Base-by-base conservation (phyloP, 108 stramenopile genomes). In the Conticribra weissflogii region DNA sequence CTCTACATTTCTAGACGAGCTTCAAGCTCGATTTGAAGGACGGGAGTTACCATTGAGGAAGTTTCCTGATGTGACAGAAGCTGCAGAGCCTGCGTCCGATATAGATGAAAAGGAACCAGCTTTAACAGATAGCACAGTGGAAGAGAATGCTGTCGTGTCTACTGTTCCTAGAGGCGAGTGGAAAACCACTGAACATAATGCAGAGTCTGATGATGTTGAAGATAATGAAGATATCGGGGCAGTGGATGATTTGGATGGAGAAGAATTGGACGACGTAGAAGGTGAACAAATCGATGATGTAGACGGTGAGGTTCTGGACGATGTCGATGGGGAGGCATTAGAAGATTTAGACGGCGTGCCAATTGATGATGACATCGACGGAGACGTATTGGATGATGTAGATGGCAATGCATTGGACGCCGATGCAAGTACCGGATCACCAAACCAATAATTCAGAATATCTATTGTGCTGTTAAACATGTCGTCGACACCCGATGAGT, bases 21-120 rank as follows among this genome's bases (percentile, higher is more conserved):
- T 94, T 9, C 79, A 91, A 22, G 81, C 67, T 27, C 76, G 84
- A 28, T 94, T 91, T 66, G 85, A 90, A 45, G 90, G 93, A 23
- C 71, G 72, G 25, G 84, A 89, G 21, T 27, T 66, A 17, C 23
- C 54, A 25, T 25, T 53, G 55, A 22, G 53, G 27, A 70, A 75
- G 21, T 14, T 49, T 16, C 19, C 21, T 17, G 55, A 64, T 49
- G 12, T 5, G 5, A 41, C 36, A 5, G 66, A 74, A 3, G n/a
- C n/a, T n/a, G 23, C 48, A 22, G 65, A 72, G 14, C 19, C 51
- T 24, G n/a, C 23, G 21, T 41, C 31, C 8, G 56, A 50, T 17
- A 63, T 27, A 32, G 41, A 55, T 9, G n/a, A 34, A 31, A 30
- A 65, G 32, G 58, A 0, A 46, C 54, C 50, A 16, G 21, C 7